Evolutionary conservation across 2,329 filamentous ascomycete genomes (phyloP), one percentile per base, ranked within the genome.

Genomic region (Periconia macrospinosa): DNA sequence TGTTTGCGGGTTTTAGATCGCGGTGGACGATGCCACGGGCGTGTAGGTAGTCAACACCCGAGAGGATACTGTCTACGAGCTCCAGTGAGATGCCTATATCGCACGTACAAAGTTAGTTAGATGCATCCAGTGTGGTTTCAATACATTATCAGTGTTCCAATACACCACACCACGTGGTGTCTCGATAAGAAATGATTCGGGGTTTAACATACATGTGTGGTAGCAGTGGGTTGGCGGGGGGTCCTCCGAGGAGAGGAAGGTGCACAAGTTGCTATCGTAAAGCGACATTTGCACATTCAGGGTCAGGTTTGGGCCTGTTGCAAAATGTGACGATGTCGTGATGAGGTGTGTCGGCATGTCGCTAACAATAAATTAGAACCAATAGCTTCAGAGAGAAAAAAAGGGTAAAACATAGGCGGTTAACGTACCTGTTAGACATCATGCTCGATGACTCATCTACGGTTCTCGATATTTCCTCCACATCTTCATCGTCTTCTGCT

Each of bases 221-320:
- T 85, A 89, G 64, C 86, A 88, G 68, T 89, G 86, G 6, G 76
- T 57, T 10, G 55, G 56, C 1, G 50, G 40, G 5, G 53, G 14
- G 15, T 56, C 54, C 46, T 66, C 52, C 30, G 60, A 61, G 1
- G 68, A 80, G 6, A 89, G 67, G 60, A 84, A 88, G 1, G 83
- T 80, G 9, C 81, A 79, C 11, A 89, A 76, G 1, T 84, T 87
- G 49, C 86, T 77, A 1, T 85, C 84, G 66, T 87, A 84, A 2
- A 86, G 75, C 5, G 83, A 83, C 85, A 88, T 88, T 63, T 88
- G 86, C n/a, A 88, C 84, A 66, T 87, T 85, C 9, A 88, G 75
- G 6, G 81, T 81, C 11, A 86, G 61, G 44, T 68, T 50, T 7
- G 70, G 69, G 10, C 69, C 70, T 15, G 49, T 19, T 1, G 54